Evolutionary conservation across 148 eudicot species (phyloP), one percentile per base, ranked within the genome.

Genomic region (Hydrangea macrophylla): DNA sequence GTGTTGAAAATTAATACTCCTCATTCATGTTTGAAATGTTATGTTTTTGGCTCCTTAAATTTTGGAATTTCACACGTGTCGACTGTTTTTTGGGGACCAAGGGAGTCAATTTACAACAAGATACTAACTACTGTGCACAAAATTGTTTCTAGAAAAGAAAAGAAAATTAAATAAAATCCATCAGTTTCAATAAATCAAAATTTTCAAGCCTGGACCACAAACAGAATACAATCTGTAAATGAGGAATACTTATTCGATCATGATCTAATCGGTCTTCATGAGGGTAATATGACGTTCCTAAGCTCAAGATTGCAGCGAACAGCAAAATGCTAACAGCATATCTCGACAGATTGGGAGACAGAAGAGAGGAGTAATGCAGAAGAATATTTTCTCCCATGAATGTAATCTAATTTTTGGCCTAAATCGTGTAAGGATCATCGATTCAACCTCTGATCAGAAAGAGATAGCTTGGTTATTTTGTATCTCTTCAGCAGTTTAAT

Each of bases 401-500:
- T 48, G 24, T 31, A 1, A 12, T 31, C n/a, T n/a, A n/a, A n/a
- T n/a, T n/a, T n/a, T n/a, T n/a, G n/a, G n/a, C n/a, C n/a, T n/a
- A n/a, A n/a, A n/a, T n/a, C n/a, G n/a, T n/a, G n/a, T n/a, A n/a
- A n/a, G n/a, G n/a, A n/a, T n/a, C n/a, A n/a, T n/a, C n/a, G n/a
- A n/a, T n/a, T n/a, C n/a, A n/a, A n/a, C n/a, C n/a, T n/a, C n/a
- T n/a, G n/a, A n/a, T n/a, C n/a, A n/a, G n/a, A n/a, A n/a, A n/a
- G n/a, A n/a, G n/a, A n/a, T n/a, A n/a, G n/a, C n/a, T n/a, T n/a
- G n/a, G n/a, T n/a, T n/a, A n/a, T n/a, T n/a, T n/a, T n/a, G n/a
- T n/a, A n/a, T n/a, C n/a, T n/a, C n/a, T n/a, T n/a, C n/a, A n/a
- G 35, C 17, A 68, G 56, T 23, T 45, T 55, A 25, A 39, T 55